Evolutionary conservation across 768 basidiomycete species (phyloP).

Genomic region (Trametes cubensis): DNA sequence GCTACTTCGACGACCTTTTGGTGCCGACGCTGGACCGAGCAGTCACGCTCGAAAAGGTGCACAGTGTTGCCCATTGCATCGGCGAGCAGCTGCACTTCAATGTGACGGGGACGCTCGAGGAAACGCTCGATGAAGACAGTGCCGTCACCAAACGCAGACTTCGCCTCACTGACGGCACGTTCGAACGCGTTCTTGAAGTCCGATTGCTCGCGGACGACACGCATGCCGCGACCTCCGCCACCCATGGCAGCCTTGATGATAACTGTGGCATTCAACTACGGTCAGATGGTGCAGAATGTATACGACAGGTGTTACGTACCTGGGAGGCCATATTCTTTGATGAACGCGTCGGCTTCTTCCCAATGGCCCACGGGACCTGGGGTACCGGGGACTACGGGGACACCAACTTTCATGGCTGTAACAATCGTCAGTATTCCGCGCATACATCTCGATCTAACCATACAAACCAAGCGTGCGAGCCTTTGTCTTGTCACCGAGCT

Average conservation of each 20-base stretch:
- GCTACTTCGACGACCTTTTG: constrained; percentile 99
- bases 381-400: constrained; percentile 97
- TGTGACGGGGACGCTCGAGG: constrained; percentile 95
- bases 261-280: constrained; percentile 47
- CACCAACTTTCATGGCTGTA: constrained; percentile 83
- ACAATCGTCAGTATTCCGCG: constrained; percentile 1
- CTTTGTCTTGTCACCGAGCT: constrained; percentile 98
- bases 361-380: constrained; percentile 88
- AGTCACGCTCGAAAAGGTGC: constrained; percentile 98
- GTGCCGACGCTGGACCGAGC: constrained; percentile 96
- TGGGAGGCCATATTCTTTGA: constrained; percentile 96
- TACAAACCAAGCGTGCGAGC: constrained; percentile 80
- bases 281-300: background rate
- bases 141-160: constrained; percentile 95
- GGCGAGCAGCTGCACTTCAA: constrained; percentile 95
- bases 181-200: constrained; percentile 89
- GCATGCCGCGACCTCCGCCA: constrained; percentile 98
- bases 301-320: constrained; percentile 43
- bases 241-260: constrained; percentile 99
- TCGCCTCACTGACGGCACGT: constrained; percentile 93
- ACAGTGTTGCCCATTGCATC: constrained; percentile 93
- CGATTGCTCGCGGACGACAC: constrained; percentile 92
- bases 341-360: constrained; percentile 82
- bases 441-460: constrained; percentile 2
- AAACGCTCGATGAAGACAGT: constrained; percentile 99